These are phyloP conservation scores for Bipolaris sorokiniana DNA, from an alignment of 2,329 filamentous ascomycete species.

Conservation along the genomic window DNA sequence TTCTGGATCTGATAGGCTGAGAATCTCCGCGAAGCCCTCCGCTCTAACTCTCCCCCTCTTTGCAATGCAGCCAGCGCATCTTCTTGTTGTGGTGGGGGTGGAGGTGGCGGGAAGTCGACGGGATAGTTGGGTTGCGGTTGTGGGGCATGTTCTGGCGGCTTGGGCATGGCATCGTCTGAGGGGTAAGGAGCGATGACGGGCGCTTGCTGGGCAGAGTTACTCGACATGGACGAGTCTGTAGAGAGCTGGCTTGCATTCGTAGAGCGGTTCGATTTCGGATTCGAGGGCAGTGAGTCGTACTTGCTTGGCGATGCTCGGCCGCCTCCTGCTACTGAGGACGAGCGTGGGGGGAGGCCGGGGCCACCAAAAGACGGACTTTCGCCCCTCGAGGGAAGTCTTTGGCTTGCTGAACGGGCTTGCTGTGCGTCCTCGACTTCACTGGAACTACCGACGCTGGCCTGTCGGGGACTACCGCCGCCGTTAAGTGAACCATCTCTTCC, in stretches of 20 bases:
- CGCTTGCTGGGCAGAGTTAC: slow-evolving; percentile 75
- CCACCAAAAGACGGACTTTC: slow-evolving; percentile 51
- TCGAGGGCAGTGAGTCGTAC: slow-evolving; percentile 48
- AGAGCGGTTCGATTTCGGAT: slow-evolving; percentile 41
- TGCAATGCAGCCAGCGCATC: slow-evolving; percentile 91
- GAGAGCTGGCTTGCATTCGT: slow-evolving; percentile 43
- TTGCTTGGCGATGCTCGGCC: slow-evolving; percentile 53
- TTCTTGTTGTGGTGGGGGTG: slow-evolving; percentile 81
- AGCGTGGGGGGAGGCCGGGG: slow-evolving; percentile 56
- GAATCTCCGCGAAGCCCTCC: slow-evolving; percentile 89
- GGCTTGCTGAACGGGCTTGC: slow-evolving; percentile 51
- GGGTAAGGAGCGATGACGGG: slow-evolving; percentile 77
- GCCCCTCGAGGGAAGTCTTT: slow-evolving; percentile 49
- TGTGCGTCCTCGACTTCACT: slow-evolving; percentile 50
- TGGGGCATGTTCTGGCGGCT: slow-evolving; percentile 34
- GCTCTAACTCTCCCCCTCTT: slow-evolving; percentile 87
- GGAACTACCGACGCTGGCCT: slow-evolving; percentile 44
- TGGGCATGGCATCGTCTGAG: slow-evolving; percentile 62
- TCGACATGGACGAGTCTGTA: slow-evolving; percentile 70
- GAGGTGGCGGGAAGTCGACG: slow-evolving; percentile 71
- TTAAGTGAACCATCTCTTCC: slow-evolving; percentile 55
- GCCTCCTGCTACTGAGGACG: slow-evolving; percentile 53
- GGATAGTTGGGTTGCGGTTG: slow-evolving; percentile 50
- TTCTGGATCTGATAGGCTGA: slow-evolving; percentile 98
- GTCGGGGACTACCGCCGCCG: slow-evolving; percentile 47